A percentile compares a stretch with the other conserved stretches of the same genome.
phyloP scores from a whole-genome alignment of 169 alveolate species.

The Ophryocystis elektroscirrha region DNA sequence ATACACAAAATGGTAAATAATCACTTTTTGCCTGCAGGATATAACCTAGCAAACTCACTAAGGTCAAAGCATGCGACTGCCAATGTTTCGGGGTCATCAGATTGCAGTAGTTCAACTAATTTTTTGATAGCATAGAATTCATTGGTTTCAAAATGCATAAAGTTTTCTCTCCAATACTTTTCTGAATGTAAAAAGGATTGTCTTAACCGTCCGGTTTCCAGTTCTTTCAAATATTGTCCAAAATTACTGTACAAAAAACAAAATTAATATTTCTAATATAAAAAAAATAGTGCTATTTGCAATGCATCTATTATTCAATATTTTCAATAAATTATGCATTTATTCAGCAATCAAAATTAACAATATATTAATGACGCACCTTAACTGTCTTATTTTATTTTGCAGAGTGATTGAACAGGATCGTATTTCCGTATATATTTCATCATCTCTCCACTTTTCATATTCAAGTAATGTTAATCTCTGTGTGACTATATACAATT shows the following conservation, averaged over 20 bases:
- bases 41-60: slow-evolving; percentile 39
- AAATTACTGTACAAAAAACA: too few relatives aligned
- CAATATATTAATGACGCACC: neutral
- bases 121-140: slow-evolving; percentile 20
- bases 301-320: slow-evolving; percentile 1
- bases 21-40: slow-evolving; percentile 35
- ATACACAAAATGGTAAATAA: slow-evolving; percentile 22
- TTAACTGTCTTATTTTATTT: slow-evolving; percentile 2
- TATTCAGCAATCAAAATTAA: neutral
- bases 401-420: slow-evolving; percentile 17
- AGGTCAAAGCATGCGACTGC: slow-evolving; percentile 38
- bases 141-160: slow-evolving; percentile 20
- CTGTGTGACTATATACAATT: too few relatives aligned
- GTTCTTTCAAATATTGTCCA: slow-evolving; percentile 23
- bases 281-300: too few relatives aligned
- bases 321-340: neutral
- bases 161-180: slow-evolving; percentile 25
- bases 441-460: slow-evolving; percentile 28
- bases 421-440: slow-evolving; percentile 19
- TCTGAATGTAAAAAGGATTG: slow-evolving; percentile 22
- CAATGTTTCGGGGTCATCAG: slow-evolving; percentile 17
- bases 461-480: slow-evolving; percentile 15
- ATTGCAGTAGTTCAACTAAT: slow-evolving; percentile 10
- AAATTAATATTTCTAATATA: too few relatives aligned
- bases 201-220: slow-evolving; percentile 10